Conservation (phyloP, 1,139 yeast species). For the Saccharomyces hybrid region DNA sequence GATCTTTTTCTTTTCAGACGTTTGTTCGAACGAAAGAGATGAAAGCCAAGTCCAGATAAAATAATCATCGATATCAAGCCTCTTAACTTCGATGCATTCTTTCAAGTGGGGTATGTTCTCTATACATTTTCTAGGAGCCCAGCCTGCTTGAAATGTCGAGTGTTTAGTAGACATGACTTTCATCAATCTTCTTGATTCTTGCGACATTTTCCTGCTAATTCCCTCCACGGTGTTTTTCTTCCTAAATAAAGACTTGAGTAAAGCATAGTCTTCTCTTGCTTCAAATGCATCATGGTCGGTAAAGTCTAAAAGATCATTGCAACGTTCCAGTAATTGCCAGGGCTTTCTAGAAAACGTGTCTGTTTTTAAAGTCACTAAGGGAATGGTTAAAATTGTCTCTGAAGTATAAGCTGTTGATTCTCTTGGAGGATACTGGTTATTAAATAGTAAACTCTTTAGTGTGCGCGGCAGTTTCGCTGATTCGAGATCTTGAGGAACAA, state of each 20-base stretch:
- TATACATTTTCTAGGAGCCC: slow-evolving; percentile 28
- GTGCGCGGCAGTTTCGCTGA: slow-evolving; percentile 52
- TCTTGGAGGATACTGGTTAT: slow-evolving; percentile 60
- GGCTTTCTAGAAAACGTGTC: slow-evolving; percentile 55
- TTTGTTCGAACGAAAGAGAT: slow-evolving; percentile 67
- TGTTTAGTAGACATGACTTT: slow-evolving; percentile 48
- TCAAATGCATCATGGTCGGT: slow-evolving; percentile 63
- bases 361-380: slow-evolving; percentile 61
- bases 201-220: slow-evolving; percentile 58
- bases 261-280: slow-evolving; percentile 71
- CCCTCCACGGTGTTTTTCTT: slow-evolving; percentile 44
- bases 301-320: slow-evolving; percentile 57
- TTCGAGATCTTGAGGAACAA: slow-evolving; percentile 57
- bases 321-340: slow-evolving; percentile 39
- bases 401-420: slow-evolving; percentile 34
- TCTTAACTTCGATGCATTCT: slow-evolving; percentile 40
- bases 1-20: slow-evolving; percentile 50
- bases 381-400: slow-evolving; percentile 46
- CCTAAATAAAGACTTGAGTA: slow-evolving; percentile 63
- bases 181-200: slow-evolving; percentile 64
- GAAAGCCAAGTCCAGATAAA: slow-evolving; percentile 90
- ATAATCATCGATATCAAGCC: slow-evolving; percentile 74
- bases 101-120: slow-evolving; percentile 10
- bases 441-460: slow-evolving; percentile 52
- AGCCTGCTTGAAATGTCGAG: slow-evolving; percentile 36